A percentile compares a stretch with the other conserved stretches of the same genome.
Conservation (phyloP, 2,329 filamentous ascomycete species). For the Pseudocercospora pini-densiflorae region DNA sequence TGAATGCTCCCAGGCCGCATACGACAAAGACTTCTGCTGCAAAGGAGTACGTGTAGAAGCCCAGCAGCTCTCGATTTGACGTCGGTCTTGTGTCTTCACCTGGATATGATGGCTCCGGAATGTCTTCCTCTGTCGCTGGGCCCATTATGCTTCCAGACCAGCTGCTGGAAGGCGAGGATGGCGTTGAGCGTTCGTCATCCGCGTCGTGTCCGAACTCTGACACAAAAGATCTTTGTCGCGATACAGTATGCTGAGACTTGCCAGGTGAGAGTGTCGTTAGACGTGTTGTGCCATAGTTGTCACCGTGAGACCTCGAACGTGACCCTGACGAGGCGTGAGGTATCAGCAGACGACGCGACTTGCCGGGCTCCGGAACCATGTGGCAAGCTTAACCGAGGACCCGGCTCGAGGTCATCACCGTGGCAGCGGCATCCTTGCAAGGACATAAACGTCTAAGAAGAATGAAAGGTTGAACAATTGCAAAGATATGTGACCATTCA, state of each 20-base stretch:
- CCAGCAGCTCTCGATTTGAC: conserved; percentile 81
- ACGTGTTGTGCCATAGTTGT: conserved; percentile 10
- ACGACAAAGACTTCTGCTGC: conserved; percentile 96
- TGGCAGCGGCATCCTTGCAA: neutral
- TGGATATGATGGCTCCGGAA: conserved; percentile 61
- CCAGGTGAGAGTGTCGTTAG: conserved; percentile 10
- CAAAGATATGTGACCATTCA: neutral
- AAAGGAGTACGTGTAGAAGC: conserved; percentile 97
- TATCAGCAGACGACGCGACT: neutral
- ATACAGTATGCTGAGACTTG: neutral
- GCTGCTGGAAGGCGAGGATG: conserved; percentile 17
- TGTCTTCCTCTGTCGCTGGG: conserved; percentile 17
- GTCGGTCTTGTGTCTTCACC: conserved; percentile 90
- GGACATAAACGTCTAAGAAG: neutral
- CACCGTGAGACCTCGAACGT: neutral
- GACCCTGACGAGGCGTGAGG: neutral
- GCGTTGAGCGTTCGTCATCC: conserved; percentile 30
- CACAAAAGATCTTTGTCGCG: conserved; percentile 15
- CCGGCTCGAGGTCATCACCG: neutral
- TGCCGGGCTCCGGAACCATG: neutral
- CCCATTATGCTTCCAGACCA: conserved; percentile 25
- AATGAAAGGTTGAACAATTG: neutral
- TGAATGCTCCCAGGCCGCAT: conserved; percentile 86
- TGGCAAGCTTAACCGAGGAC: neutral
- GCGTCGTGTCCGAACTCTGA: conserved; percentile 26